Evolutionary conservation across 1,139 yeast species (phyloP).

Genomic region (Taphrina flavorubra): DNA sequence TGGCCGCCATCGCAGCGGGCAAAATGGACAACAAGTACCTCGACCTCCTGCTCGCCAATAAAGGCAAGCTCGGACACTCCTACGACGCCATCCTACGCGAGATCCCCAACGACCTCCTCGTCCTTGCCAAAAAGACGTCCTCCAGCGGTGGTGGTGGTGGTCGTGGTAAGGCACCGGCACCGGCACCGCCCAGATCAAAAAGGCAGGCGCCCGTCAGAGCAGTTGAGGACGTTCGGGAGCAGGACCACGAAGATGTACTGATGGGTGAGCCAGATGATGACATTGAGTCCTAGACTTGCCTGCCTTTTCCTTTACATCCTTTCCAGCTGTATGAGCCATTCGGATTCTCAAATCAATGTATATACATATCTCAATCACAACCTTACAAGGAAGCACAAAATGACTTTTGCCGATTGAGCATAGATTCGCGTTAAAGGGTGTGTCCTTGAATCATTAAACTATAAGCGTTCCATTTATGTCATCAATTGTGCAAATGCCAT

Average conservation of each 20-base stretch:
- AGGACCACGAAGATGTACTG: neutral
- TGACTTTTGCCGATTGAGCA: no score
- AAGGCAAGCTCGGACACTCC: conserved; percentile 39
- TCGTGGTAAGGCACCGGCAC: neutral
- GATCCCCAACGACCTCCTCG: conserved; percentile 61
- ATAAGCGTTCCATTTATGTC: no score
- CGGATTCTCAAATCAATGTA: no score
- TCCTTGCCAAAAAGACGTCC: neutral
- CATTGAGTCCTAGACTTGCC: conserved; percentile 5
- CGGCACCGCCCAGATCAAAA: neutral
- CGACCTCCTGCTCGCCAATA: conserved; percentile 31
- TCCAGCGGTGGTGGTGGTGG: neutral
- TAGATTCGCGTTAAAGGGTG: no score
- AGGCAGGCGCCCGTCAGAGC: conserved; percentile 2
- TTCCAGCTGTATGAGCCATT: neutral
- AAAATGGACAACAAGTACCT: conserved; percentile 37
- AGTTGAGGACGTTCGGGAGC: neutral
- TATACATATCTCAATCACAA: no score
- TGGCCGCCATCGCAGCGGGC: conserved; percentile 44
- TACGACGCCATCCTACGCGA: conserved; percentile 40
- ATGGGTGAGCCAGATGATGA: conserved; percentile 22
- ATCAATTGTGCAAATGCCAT: no score
- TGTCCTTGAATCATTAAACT: no score
- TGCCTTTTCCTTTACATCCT: neutral
- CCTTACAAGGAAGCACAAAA: no score